phyloP scores from a whole-genome alignment of 2,329 filamentous ascomycete species.

The Cercospora nicotianae region DNA sequence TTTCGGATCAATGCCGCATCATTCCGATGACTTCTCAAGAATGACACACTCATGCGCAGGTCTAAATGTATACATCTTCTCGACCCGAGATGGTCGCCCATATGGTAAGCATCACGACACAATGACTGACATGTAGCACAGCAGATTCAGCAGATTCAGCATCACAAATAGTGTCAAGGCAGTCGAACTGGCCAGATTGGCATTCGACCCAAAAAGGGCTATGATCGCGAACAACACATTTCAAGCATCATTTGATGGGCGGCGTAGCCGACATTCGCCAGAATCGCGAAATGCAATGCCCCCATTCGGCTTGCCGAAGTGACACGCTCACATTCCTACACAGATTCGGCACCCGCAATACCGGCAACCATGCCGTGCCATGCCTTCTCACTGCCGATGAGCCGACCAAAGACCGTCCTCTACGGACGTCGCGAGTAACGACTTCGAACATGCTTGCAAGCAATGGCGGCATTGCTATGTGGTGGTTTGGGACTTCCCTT shows the following conservation, averaged over 20 bases:
- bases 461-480: neutral
- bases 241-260: neutral
- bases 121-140: neutral
- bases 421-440: neutral
- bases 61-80: neutral
- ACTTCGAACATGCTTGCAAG: neutral
- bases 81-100: neutral
- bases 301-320: neutral
- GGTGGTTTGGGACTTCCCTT: slow-evolving; percentile 1
- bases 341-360: neutral
- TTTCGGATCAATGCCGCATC: neutral
- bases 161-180: neutral
- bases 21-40: neutral
- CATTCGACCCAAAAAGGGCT: neutral
- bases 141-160: neutral
- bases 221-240: neutral
- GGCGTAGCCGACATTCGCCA: neutral
- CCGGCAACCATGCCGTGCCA: neutral
- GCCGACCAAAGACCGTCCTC: neutral
- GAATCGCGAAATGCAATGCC: neutral
- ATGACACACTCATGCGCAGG: neutral
- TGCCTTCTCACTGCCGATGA: neutral
- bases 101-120: neutral
- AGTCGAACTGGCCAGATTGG: neutral
- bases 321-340: neutral